phyloP scores from a whole-genome alignment of 768 basidiomycete species.

The Xanthoconium stramineum region DNA sequence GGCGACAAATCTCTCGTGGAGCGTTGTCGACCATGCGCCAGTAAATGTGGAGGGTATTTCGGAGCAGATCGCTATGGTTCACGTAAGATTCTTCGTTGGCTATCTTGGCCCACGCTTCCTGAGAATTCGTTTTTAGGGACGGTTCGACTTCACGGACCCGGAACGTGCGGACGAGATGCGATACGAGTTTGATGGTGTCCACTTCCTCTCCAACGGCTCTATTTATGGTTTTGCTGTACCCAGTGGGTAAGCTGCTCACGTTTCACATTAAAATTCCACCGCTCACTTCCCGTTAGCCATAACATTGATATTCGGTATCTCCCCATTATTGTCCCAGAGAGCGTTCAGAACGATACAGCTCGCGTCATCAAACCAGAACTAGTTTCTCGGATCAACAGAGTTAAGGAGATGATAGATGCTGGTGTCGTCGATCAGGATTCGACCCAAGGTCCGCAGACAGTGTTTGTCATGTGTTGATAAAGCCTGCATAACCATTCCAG shows the following conservation, averaged over 20 bases:
- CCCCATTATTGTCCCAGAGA: conserved; percentile 61
- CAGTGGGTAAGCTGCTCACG: conserved; percentile 44
- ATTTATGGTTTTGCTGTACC: conserved; percentile 74
- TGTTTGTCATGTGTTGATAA: background rate
- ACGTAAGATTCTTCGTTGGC: conserved; percentile 44
- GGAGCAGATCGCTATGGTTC: conserved; percentile 56
- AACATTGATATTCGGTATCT: conserved; percentile 64
- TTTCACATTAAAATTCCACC: background rate
- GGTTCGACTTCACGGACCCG: conserved; percentile 60
- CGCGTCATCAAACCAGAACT: conserved; percentile 59
- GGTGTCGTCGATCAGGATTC: conserved; percentile 59
- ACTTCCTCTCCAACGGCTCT: conserved; percentile 68
- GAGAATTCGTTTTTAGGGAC: conserved; percentile 46
- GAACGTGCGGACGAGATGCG: conserved; percentile 54
- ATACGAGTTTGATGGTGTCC: conserved; percentile 75
- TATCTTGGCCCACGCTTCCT: conserved; percentile 1
- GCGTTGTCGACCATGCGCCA: conserved; percentile 58
- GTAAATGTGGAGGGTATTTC: conserved; percentile 35
- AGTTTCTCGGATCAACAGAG: conserved; percentile 50
- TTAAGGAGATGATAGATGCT: conserved; percentile 63
- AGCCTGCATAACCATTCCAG: conserved; percentile 29
- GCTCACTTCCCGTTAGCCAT: conserved; percentile 35
- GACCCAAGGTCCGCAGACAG: conserved; percentile 26
- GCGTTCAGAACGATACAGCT: conserved; percentile 55
- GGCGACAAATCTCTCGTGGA: conserved; percentile 60